Conservation (phyloP, 352 stramenopile genomes). For the Phytopythium mirpurense region DNA sequence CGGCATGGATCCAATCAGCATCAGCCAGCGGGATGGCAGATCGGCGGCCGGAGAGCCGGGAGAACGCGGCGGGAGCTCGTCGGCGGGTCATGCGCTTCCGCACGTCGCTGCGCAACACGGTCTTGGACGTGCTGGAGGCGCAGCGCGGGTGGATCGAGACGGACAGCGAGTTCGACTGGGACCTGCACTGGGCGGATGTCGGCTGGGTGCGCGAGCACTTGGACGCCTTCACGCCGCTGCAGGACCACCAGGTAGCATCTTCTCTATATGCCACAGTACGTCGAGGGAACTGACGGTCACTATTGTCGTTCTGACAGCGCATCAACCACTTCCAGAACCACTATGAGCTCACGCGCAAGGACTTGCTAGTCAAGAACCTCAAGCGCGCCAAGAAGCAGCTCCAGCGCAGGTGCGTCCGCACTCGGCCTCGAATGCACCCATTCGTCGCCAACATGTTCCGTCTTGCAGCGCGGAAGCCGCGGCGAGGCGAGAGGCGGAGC, state of each 20-base stretch:
- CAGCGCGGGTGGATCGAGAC: slow-evolving; percentile 89
- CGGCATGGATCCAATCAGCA: not conserved
- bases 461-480: slow-evolving; percentile 21
- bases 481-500: slow-evolving; percentile 8
- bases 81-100: slow-evolving; percentile 35
- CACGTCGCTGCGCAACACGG: slow-evolving; percentile 91
- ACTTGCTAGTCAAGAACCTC: slow-evolving; percentile 95
- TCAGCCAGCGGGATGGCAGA: not conserved
- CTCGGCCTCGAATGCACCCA: too few species aligned
- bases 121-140: slow-evolving; percentile 69
- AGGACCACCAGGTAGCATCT: slow-evolving; percentile 56
- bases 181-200: slow-evolving; percentile 87
- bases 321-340: slow-evolving; percentile 90
- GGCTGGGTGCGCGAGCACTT: slow-evolving; percentile 90
- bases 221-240: slow-evolving; percentile 43
- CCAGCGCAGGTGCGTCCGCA: slow-evolving; percentile 21
- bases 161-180: slow-evolving; percentile 81
- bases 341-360: slow-evolving; percentile 85
- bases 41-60: slow-evolving; percentile 1
- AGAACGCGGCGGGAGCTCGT: not conserved
- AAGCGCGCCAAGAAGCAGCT: slow-evolving; percentile 83
- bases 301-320: slow-evolving; percentile 28
- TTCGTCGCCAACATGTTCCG: too few species aligned
- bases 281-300: slow-evolving; percentile 52
- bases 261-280: slow-evolving; percentile 23